Evolutionary conservation across 495 filamentous ascomycete genomes (phyloP).

Genomic region (Tuber calosporum): DNA sequence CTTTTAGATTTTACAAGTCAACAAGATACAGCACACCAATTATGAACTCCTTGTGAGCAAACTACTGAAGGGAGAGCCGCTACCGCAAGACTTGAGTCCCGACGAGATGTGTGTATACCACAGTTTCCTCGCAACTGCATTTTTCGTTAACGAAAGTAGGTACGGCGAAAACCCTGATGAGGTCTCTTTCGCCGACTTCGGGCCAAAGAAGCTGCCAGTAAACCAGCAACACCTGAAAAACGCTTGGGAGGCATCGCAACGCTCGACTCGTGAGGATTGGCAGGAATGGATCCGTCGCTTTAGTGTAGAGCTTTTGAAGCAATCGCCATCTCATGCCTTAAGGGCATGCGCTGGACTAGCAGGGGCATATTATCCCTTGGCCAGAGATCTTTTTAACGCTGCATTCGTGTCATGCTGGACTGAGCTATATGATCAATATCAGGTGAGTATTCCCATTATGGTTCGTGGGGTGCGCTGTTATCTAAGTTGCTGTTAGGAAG

Average conservation of each 20-base stretch:
- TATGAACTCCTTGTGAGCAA: constrained; percentile 87
- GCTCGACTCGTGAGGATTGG: constrained; percentile 96
- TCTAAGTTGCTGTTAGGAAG: constrained; percentile 55
- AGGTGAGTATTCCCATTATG: constrained; percentile 31
- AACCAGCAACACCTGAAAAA: constrained; percentile 96
- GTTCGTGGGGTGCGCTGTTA: constrained; percentile 6
- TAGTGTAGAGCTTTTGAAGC: constrained; percentile 87
- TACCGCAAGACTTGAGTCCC: constrained; percentile 89
- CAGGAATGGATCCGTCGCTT: constrained; percentile 97
- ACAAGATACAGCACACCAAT: constrained; percentile 73
- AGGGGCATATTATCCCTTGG: constrained; percentile 79
- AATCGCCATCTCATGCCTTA: constrained; percentile 90
- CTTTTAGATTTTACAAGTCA: constrained; percentile 48
- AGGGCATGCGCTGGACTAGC: constrained; percentile 87
- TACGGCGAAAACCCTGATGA: constrained; percentile 76
- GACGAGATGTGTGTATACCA: constrained; percentile 53
- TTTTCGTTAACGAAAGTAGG: constrained; percentile 32
- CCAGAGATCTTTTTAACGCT: constrained; percentile 92
- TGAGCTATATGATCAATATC: constrained; percentile 86
- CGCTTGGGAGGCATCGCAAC: constrained; percentile 92
- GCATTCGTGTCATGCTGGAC: constrained; percentile 99
- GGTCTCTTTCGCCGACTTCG: constrained; percentile 67
- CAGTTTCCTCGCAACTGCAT: background rate
- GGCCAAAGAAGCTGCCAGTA: constrained; percentile 85
- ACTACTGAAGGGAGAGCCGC: constrained; percentile 82